These are phyloP conservation scores for Alternaria sp. DNA, from an alignment of 2,329 filamentous ascomycete genomes.

Conservation along the genomic window DNA sequence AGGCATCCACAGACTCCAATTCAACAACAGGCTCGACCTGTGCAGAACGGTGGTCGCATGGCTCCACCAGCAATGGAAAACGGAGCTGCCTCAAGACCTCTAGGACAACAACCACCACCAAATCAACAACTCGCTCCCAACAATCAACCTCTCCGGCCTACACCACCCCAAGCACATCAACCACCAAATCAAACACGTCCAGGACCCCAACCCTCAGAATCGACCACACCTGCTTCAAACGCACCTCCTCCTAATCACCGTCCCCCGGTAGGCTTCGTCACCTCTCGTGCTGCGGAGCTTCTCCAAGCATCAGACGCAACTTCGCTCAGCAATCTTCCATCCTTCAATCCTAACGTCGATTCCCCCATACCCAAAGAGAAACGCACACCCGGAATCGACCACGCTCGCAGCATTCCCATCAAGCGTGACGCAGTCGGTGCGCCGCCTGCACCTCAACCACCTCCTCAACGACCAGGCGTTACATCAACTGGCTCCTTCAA, in stretches of 20 bases:
- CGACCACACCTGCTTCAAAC: constrained; percentile 23
- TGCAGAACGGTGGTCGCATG: constrained; percentile 33
- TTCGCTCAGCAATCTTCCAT: constrained; percentile 44
- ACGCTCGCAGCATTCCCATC: constrained; percentile 78
- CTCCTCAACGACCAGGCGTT: constrained; percentile 21
- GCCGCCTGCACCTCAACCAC: constrained; percentile 25
- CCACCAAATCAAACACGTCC: constrained; percentile 23
- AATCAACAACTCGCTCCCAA: constrained; percentile 27
- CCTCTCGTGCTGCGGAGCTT: constrained; percentile 55
- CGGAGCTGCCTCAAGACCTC: constrained; percentile 28
- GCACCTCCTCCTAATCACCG: constrained; percentile 29
- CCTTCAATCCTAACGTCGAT: constrained; percentile 60
- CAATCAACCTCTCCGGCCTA: constrained; percentile 36
- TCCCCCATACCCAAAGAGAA: constrained; percentile 75
- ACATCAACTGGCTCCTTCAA: constrained; percentile 25
- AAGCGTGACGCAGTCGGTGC: constrained; percentile 57
- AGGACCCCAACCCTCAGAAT: constrained; percentile 20
- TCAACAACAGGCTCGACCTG: constrained; percentile 33
- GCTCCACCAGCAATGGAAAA: constrained; percentile 34
- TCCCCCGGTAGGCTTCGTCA: constrained; percentile 56
- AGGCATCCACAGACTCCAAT: constrained; percentile 40
- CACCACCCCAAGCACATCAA: constrained; percentile 38
- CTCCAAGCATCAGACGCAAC: constrained; percentile 49
- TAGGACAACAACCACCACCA: constrained; percentile 31
- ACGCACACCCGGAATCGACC: constrained; percentile 88